phyloP scores from a whole-genome alignment of 2,329 filamentous ascomycete genomes.

The Calonectria multiphialidica region DNA sequence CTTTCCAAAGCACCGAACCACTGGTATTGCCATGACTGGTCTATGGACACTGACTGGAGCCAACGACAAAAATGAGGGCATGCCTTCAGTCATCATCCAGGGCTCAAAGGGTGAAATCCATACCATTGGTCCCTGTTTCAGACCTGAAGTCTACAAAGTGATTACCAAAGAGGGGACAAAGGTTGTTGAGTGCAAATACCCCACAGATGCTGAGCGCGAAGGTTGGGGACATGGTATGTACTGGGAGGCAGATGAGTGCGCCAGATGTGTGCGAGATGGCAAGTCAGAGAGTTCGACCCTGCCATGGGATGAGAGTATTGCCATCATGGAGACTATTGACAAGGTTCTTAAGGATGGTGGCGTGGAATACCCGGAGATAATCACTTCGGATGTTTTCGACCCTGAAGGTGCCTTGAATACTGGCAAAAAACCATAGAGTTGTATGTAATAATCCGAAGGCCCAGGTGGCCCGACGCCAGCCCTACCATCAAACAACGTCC shows the following conservation, averaged over 20 bases:
- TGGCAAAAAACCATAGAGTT: background rate
- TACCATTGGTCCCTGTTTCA: background rate
- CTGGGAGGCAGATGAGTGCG: slow-evolving; percentile 11
- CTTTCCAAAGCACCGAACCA: slow-evolving; percentile 75
- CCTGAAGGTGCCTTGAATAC: background rate
- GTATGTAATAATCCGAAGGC: background rate
- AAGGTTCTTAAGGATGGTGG: background rate
- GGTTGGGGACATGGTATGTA: background rate
- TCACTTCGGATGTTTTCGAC: background rate
- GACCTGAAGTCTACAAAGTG: background rate
- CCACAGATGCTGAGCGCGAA: background rate
- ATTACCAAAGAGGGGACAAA: background rate
- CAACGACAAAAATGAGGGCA: background rate
- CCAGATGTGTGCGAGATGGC: slow-evolving; percentile 1
- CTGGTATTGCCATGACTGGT: slow-evolving; percentile 74
- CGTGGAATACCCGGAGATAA: background rate
- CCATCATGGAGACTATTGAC: slow-evolving; percentile 13
- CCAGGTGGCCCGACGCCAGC: too few relatives aligned
- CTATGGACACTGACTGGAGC: background rate
- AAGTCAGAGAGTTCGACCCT: background rate
- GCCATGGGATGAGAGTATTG: slow-evolving; percentile 4
- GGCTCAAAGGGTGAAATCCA: slow-evolving; percentile 6
- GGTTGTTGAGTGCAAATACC: background rate
- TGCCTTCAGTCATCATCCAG: slow-evolving; percentile 3
- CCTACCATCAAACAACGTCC: too few relatives aligned